Percentiles rank a stretch among this genome's conserved stretches.
These are phyloP conservation scores for Tulasnella sp. DNA, from an alignment of 768 basidiomycete genomes.

Conservation along the genomic window DNA sequence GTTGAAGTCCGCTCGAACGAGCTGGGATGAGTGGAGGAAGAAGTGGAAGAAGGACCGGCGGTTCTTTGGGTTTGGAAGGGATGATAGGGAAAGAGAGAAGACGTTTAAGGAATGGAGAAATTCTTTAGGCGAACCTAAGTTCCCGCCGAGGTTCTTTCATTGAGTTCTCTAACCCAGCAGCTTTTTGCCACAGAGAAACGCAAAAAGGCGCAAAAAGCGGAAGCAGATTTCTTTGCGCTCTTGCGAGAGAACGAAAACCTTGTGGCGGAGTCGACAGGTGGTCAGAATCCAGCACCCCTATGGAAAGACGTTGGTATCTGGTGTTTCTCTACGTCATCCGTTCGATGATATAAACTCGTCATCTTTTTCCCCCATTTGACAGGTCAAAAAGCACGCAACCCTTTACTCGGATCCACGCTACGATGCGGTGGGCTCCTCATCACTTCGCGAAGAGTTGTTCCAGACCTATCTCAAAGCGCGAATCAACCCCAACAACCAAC, in stretches of 20 bases:
- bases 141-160: background rate
- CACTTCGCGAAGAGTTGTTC: no score
- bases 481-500: no score
- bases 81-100: conserved; percentile 90
- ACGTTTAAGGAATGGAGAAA: conserved; percentile 76
- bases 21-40: conserved; percentile 82
- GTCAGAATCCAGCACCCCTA: conserved; percentile 43
- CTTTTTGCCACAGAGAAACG: conserved; percentile 55
- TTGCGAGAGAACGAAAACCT: conserved; percentile 56
- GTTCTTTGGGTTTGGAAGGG: conserved; percentile 89
- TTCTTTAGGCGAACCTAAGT: conserved; percentile 81
- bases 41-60: conserved; percentile 91
- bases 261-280: conserved; percentile 31
- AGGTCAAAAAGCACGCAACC: no score
- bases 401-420: no score
- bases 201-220: conserved; percentile 77
- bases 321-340: background rate
- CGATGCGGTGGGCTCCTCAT: no score
- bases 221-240: conserved; percentile 72
- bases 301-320: conserved; percentile 72
- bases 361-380: no score
- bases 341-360: no score
- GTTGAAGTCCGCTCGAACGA: no score
- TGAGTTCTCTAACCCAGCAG: background rate
- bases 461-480: no score